Evolutionary conservation across 306 rosid genomes (phyloP).

Genomic region (Calophaca sinica): DNA sequence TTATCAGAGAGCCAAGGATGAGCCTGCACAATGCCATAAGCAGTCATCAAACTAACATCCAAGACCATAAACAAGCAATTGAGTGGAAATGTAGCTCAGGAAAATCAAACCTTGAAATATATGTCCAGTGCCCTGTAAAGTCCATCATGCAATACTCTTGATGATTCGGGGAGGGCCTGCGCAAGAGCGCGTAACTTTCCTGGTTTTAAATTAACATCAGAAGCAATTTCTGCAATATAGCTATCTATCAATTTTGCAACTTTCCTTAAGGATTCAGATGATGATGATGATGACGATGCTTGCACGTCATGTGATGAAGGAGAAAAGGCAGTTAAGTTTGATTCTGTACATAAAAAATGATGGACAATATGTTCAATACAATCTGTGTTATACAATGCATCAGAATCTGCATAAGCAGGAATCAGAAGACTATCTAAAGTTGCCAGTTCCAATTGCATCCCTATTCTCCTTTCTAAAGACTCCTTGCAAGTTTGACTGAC

Average conservation of each 20-base stretch:
- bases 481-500: conserved; percentile 67
- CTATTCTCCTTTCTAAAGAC: conserved; percentile 83
- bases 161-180: conserved; percentile 75
- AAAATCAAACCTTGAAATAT: conserved; percentile 82
- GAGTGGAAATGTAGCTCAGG: conserved; percentile 33
- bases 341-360: conserved; percentile 66
- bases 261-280: conserved; percentile 62
- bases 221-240: conserved; percentile 62
- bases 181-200: conserved; percentile 57
- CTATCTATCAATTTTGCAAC: conserved; percentile 68
- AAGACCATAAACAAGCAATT: conserved; percentile 15
- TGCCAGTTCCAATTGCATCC: conserved; percentile 90
- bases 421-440: conserved; percentile 85
- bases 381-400: conserved; percentile 77
- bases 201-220: conserved; percentile 57
- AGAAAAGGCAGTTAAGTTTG: conserved; percentile 65
- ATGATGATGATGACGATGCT: conserved; percentile 58
- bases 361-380: conserved; percentile 73
- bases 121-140: conserved; percentile 86
- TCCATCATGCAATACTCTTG: conserved; percentile 87
- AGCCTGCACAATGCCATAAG: conserved; percentile 62
- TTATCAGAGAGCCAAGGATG: conserved; percentile 83
- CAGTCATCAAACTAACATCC: conserved; percentile 33
- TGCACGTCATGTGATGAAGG: conserved; percentile 67
- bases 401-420: conserved; percentile 85